Evolutionary conservation across 2,329 filamentous ascomycete genomes (phyloP).

Genomic region (Xylariaceae sp.): DNA sequence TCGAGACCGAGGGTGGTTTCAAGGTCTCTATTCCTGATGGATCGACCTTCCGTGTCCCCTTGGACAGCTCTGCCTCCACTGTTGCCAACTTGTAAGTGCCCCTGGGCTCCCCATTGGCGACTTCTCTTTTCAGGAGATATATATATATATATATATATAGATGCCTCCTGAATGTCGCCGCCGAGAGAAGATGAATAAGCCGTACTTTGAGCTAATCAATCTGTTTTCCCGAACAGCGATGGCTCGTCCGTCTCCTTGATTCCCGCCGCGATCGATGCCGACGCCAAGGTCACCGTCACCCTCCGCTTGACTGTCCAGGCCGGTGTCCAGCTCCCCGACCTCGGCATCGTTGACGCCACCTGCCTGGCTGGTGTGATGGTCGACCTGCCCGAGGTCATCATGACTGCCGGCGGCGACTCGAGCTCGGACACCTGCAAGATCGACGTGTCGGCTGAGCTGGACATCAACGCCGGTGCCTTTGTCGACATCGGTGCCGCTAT

Average conservation of each 20-base stretch:
- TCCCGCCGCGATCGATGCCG: slow-evolving; percentile 20
- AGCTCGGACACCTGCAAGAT: slow-evolving; percentile 15
- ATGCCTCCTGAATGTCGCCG: no score
- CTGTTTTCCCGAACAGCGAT: slow-evolving; percentile 13
- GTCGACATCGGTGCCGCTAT: slow-evolving; percentile 27
- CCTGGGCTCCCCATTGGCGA: neutral
- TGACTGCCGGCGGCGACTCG: slow-evolving; percentile 10
- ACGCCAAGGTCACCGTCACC: slow-evolving; percentile 23
- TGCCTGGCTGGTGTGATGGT: slow-evolving; percentile 26
- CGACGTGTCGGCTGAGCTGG: slow-evolving; percentile 23
- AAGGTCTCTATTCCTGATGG: slow-evolving; percentile 24
- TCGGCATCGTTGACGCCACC: slow-evolving; percentile 19
- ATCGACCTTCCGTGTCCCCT: slow-evolving; percentile 24
- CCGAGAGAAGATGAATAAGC: neutral
- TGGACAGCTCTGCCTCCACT: slow-evolving; percentile 20
- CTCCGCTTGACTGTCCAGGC: slow-evolving; percentile 25
- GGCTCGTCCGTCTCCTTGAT: slow-evolving; percentile 23
- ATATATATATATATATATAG: no score
- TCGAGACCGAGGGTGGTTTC: slow-evolving; percentile 24
- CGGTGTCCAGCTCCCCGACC: slow-evolving; percentile 22
- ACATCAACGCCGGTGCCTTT: slow-evolving; percentile 30
- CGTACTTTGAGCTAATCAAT: slow-evolving; percentile 2
- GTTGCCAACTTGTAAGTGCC: slow-evolving; percentile 26
- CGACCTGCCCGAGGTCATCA: slow-evolving; percentile 25
- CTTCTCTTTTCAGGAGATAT: neutral